Conservation (phyloP, 2,329 filamentous ascomycete genomes). For the Orbilia oligospora region DNA sequence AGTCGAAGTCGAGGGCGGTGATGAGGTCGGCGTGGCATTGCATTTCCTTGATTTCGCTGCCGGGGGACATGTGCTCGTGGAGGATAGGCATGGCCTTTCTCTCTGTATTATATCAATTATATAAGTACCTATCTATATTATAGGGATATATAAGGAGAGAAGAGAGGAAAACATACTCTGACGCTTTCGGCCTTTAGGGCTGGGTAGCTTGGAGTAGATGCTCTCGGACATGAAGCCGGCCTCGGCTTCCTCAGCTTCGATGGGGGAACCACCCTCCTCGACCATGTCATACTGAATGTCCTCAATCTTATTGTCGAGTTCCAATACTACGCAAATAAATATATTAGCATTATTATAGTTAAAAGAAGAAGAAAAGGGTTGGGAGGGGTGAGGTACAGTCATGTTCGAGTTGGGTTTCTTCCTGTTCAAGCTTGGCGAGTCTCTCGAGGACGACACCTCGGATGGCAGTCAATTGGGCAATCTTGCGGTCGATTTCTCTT, state of each 20-base stretch:
- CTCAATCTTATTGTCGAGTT: slow-evolving; percentile 75
- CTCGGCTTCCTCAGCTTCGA: slow-evolving; percentile 70
- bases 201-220: slow-evolving; percentile 90
- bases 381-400: slow-evolving; percentile 73
- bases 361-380: neutral
- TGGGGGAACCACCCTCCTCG: slow-evolving; percentile 62
- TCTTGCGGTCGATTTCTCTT: slow-evolving; percentile 95
- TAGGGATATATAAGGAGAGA: too few relatives aligned
- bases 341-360: slow-evolving; percentile 10
- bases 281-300: slow-evolving; percentile 74
- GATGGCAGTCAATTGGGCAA: slow-evolving; percentile 92
- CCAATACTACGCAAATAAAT: slow-evolving; percentile 70
- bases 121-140: too few relatives aligned
- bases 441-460: slow-evolving; percentile 90
- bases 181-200: slow-evolving; percentile 71
- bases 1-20: slow-evolving; percentile 93
- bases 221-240: slow-evolving; percentile 95
- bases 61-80: slow-evolving; percentile 94
- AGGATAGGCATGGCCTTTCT: slow-evolving; percentile 92
- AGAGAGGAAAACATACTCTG: slow-evolving; percentile 65
- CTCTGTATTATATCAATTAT: slow-evolving; percentile 22
- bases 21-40: slow-evolving; percentile 89
- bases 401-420: slow-evolving; percentile 90
- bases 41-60: slow-evolving; percentile 88
- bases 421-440: slow-evolving; percentile 86